Evolutionary conservation across 805 yeast genomes (phyloP).

Genomic region (Grigorovia transvaalensis): DNA sequence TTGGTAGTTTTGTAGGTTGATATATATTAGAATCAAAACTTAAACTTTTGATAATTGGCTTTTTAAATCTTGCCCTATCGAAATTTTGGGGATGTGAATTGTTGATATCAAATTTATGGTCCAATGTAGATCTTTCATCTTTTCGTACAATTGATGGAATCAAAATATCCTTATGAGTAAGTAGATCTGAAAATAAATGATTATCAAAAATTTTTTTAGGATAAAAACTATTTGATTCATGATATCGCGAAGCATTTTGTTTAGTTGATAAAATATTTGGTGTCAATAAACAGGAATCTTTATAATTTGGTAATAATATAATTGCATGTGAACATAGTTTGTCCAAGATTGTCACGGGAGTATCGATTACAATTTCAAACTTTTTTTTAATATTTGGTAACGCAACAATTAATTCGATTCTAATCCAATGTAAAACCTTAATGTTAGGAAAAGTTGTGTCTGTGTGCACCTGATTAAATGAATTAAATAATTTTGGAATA

Average conservation of each 20-base stretch:
- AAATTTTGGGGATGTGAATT: not conserved
- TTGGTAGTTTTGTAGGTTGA: slow-evolving; percentile 39
- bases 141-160: slow-evolving; percentile 3
- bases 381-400: slow-evolving; percentile 50
- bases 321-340: slow-evolving; percentile 70
- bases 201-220: slow-evolving; percentile 29
- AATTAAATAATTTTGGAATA: slow-evolving; percentile 59
- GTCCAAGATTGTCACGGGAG: slow-evolving; percentile 77
- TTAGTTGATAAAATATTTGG: not conserved
- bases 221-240: slow-evolving; percentile 30
- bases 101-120: not conserved
- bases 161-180: slow-evolving; percentile 35
- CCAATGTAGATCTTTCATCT: not conserved
- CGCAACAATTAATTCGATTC: slow-evolving; percentile 71
- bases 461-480: slow-evolving; percentile 57
- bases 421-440: slow-evolving; percentile 89
- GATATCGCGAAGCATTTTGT: slow-evolving; percentile 15
- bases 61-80: not conserved
- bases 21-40: slow-evolving; percentile 41
- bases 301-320: slow-evolving; percentile 64
- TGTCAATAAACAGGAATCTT: not conserved
- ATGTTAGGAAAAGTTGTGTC: slow-evolving; percentile 72
- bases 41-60: slow-evolving; percentile 15
- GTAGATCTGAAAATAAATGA: slow-evolving; percentile 47
- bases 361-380: slow-evolving; percentile 84